These are phyloP conservation scores for Litsea cubeba DNA, from an alignment of 164 flowering plant genomes.

Conservation along the genomic window DNA sequence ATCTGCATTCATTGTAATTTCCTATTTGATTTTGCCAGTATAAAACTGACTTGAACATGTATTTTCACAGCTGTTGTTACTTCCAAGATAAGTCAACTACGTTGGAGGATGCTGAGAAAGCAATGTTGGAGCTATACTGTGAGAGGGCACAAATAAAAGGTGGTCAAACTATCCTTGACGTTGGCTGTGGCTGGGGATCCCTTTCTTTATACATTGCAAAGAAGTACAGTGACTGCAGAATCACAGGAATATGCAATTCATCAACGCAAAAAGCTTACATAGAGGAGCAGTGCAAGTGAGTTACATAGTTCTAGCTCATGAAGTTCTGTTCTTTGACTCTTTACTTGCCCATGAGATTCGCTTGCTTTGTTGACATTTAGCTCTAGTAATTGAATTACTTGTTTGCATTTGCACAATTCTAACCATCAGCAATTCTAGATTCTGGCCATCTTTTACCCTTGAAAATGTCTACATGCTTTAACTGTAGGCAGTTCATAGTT, in stretches of 20 bases:
- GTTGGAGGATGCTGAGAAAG: slow-evolving; percentile 87
- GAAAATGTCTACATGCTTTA: no score
- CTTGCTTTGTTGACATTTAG: no score
- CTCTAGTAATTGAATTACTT: no score
- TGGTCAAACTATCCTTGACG: slow-evolving; percentile 87
- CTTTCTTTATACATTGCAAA: slow-evolving; percentile 71
- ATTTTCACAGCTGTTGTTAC: slow-evolving; percentile 73
- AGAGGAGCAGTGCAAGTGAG: slow-evolving; percentile 71
- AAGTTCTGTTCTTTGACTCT: background rate
- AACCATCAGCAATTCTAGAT: no score
- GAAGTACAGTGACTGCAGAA: slow-evolving; percentile 58
- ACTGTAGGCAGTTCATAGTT: no score
- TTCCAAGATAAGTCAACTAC: slow-evolving; percentile 48
- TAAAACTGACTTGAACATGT: background rate
- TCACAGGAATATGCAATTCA: slow-evolving; percentile 94
- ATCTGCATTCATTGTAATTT: background rate
- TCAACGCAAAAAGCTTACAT: slow-evolving; percentile 71
- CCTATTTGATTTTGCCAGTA: background rate
- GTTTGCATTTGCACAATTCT: no score
- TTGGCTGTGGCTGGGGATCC: slow-evolving; percentile 99
- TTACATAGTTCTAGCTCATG: background rate
- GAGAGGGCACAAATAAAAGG: slow-evolving; percentile 76
- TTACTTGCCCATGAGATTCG: no score
- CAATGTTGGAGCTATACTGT: slow-evolving; percentile 85
- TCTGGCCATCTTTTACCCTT: no score